Base-by-base conservation (phyloP, 2,329 filamentous ascomycete species). In the Ophiostoma angusticollis region DNA sequence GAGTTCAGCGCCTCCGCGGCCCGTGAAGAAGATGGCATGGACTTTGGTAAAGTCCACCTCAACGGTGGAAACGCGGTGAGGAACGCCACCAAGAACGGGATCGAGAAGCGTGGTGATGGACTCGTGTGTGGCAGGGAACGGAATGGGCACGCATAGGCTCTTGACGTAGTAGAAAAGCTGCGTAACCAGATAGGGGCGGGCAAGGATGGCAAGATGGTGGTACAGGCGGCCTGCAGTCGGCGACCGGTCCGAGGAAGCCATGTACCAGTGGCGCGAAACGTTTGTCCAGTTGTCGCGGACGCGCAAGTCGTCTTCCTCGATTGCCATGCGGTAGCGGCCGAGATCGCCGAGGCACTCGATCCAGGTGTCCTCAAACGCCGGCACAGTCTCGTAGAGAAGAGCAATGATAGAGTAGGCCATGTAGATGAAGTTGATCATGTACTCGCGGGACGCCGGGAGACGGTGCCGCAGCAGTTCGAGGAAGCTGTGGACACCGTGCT, bases 361-460 rank as follows among this genome's bases (percentile, higher is more conserved):
- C 89, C 89, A 96, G 0, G 84, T 94, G 41, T 91, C 82, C 37
- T 82, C 73, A 47, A 93, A 95, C 0, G 72, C 68, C 0, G 82
- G 78, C 0, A 94, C 84, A 0, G 84, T 93, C 50, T 96, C 89
- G 43, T 86, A 82, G 0, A 95, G 59, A 0, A 95, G 58, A 0
- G 84, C 80, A 72, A 95, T 84, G 75, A 93, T 93, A 2, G 80
- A 81, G 47, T 95, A 96, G 0, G 86, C 80, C 13, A 89, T 59
- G 45, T 93, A 93, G 1, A 96, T 85, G 40, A 94, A 96, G 0
- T 78, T 77, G 0, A 94, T 62, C 86, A 96, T 95, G 40, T 93
- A 82, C 35, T 95, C 87, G 1, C 86, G 60, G 2, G 82, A 86
- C 0, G 67, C 68, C 0, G 87, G 89, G 0, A 94, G 62, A 3